Percentiles rank a stretch among this genome's conserved stretches.
phyloP scores from a whole-genome alignment of 768 basidiomycete genomes.

The Clitopilus passeckerianus region DNA sequence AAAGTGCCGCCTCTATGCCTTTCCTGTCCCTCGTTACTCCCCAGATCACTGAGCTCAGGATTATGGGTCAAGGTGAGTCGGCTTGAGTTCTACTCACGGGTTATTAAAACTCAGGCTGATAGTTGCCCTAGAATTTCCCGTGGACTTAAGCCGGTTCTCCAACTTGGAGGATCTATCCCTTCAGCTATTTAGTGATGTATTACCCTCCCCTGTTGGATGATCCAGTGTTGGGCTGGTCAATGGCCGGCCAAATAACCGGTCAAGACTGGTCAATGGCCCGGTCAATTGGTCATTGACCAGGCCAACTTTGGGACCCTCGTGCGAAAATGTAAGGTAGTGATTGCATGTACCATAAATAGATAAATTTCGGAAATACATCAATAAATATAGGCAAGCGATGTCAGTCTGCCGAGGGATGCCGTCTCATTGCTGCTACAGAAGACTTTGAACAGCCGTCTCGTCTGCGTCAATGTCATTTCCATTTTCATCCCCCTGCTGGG shows the following conservation, averaged over 20 bases:
- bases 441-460: background rate
- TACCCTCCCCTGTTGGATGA: too few species aligned
- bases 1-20: too few species aligned
- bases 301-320: background rate
- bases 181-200: too few species aligned
- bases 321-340: background rate
- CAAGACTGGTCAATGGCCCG: background rate
- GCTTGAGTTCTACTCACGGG: too few species aligned
- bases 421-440: background rate
- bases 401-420: background rate
- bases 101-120: too few species aligned
- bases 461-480: background rate
- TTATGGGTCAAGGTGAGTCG: too few species aligned
- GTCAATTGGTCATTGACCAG: background rate
- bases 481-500: constrained; percentile 1
- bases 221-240: background rate
- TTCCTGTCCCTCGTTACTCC: too few species aligned
- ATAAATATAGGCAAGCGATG: background rate
- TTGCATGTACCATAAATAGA: background rate
- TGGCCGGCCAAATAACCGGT: background rate
- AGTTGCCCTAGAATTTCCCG: too few species aligned
- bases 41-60: too few species aligned
- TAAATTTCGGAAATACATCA: background rate
- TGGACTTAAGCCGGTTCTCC: too few species aligned
- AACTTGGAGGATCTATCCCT: too few species aligned